Evolutionary conservation across 2,329 filamentous ascomycete genomes (phyloP), one percentile per base, ranked within the genome.

Genomic region (Phialophora chinensis): DNA sequence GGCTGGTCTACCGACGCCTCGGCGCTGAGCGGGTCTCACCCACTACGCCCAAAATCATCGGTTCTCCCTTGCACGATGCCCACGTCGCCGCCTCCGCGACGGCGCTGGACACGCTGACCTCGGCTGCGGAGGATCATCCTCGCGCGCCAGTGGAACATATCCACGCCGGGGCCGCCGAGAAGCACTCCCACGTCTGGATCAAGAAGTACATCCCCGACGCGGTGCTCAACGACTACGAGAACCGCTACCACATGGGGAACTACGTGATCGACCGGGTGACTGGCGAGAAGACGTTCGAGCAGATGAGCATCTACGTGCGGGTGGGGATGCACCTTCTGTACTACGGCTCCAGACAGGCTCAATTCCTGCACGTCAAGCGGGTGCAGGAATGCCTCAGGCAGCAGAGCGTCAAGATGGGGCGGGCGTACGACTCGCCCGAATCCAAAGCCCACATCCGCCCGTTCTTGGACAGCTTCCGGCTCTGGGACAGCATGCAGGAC

Each of bases 321-420:
- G 63, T 80, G 5, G 79, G 79, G 25, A 80, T 81, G 79, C 79
- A 81, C 64, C 70, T 80, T 33, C 74, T 81, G 17, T 81, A 81
- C 73, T 81, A 80, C 68, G 79, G 79, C 57, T 74, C 72, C 27
- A 72, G 74, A 60, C 78, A 81, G 67, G 75, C 78, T 66, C 75
- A 75, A 47, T 72, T 74, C 1, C 72, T 81, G 44, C 77, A 79
- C 38, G 79, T 74, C 74, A 71, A 77, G 56, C 70, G 69, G 14
- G 76, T 76, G 1, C 70, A 75, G 59, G 69, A 69, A 5, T 69
- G 80, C 27, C 73, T 81, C 35, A 72, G 75, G 58, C 71, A 74
- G 10, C 78, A 81, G 68, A 77, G 72, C 60, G 72, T 72, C 55
- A 80, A 80, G 68, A 79, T 81, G 78, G 79, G 79, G 25, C 68